phyloP scores from a whole-genome alignment of 192 early-diverging fungal species.

The Ambispora gerdemannii region DNA sequence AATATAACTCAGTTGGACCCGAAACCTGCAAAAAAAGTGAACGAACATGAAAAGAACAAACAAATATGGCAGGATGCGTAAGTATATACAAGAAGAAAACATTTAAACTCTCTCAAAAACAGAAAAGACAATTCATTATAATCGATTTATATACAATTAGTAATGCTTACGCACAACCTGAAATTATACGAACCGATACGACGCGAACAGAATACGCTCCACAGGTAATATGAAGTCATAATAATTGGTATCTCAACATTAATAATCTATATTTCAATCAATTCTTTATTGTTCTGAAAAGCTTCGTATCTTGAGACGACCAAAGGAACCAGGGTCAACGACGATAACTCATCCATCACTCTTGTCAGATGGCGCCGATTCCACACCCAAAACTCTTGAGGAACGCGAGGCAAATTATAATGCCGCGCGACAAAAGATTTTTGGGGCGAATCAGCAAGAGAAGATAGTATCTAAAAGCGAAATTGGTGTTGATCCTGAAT shows the following conservation, averaged over 20 bases:
- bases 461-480: too few species aligned
- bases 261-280: not conserved
- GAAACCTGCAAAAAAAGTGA: not conserved
- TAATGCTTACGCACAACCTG: conserved; percentile 14
- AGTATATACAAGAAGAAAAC: not conserved
- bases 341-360: conserved; percentile 1
- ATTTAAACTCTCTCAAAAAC: not conserved
- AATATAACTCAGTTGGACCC: conserved; percentile 12
- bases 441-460: conserved; percentile 18
- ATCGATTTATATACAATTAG: not conserved
- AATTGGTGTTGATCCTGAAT: too few species aligned
- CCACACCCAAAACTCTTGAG: conserved; percentile 1
- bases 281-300: not conserved
- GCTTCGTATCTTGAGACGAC: conserved; percentile 27
- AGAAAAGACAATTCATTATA: not conserved
- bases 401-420: conserved; percentile 24
- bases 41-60: conserved; percentile 26
- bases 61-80: conserved; percentile 30
- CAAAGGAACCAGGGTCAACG: conserved; percentile 6
- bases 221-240: conserved; percentile 2
- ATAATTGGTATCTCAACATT: not conserved
- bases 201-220: conserved; percentile 27
- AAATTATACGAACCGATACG: conserved; percentile 13
- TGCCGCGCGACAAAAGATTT: conserved; percentile 25
- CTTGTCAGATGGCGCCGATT: not conserved